These are phyloP conservation scores for Leishmania aethiopica DNA, from an alignment of 208 protist species.

Conservation along the genomic window DNA sequence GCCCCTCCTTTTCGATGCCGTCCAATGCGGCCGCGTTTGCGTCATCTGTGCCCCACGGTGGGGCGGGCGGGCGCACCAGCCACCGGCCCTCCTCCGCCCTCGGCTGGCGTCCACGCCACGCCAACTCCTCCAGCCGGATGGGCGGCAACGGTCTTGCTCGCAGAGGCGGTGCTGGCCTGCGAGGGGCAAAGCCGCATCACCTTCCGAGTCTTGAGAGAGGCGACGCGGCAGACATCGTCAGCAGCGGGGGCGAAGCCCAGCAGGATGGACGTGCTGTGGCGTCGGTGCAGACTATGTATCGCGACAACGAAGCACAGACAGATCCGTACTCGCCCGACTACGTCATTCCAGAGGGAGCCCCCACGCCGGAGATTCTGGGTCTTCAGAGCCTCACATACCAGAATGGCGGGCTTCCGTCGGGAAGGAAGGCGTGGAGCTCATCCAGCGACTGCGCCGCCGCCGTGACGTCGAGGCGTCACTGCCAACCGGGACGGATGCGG, in stretches of 20 bases:
- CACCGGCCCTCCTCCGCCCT: constrained; percentile 9
- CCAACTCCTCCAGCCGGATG: background rate
- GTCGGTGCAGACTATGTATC: constrained; percentile 65
- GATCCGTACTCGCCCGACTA: constrained; percentile 90
- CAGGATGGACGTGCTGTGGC: constrained; percentile 14
- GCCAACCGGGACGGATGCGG: constrained; percentile 51
- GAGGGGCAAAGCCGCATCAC: constrained; percentile 34
- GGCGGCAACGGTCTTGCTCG: background rate
- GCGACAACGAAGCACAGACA: constrained; percentile 92
- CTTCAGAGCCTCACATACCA: constrained; percentile 68
- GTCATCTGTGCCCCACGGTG: constrained; percentile 3
- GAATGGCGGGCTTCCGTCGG: constrained; percentile 79
- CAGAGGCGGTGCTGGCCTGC: constrained; percentile 1
- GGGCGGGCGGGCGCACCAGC: background rate
- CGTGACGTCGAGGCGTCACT: constrained; percentile 71
- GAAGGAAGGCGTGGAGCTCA: constrained; percentile 84
- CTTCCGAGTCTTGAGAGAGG: constrained; percentile 31
- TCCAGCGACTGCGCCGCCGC: constrained; percentile 87
- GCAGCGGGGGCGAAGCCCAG: background rate
- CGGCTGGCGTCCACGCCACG: constrained; percentile 1
- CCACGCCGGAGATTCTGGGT: constrained; percentile 73
- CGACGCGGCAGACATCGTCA: background rate
- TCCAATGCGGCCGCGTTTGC: constrained; percentile 15
- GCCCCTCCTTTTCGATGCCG: constrained; percentile 19
- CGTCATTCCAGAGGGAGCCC: constrained; percentile 65